Base-by-base conservation (phyloP, 176 grass and related monocot genomes). In the Avena atlantica region DNA sequence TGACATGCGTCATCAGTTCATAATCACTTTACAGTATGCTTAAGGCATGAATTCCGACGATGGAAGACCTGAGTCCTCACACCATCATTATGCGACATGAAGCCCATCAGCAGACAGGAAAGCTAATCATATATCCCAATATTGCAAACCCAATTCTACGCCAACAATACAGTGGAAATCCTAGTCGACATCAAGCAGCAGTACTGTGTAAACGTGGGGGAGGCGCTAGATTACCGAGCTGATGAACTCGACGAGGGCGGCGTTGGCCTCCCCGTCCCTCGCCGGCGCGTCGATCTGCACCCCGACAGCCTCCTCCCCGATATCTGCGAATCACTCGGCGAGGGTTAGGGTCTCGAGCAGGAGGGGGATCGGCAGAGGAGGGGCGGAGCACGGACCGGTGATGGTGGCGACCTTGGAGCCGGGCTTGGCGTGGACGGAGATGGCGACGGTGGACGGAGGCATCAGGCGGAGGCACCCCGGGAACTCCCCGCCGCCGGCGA, bases 241-340 rank as follows among this genome's bases (percentile, higher is more conserved):
- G 84, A 98, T 98, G 89, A 89, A 95, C 49, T 98, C 96, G 23
- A 98, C 63, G 8, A 98, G 88, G 27, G 96, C 96, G 19, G 96
- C 89, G 87, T 98, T 98, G 61, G 96, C 96, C 80, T 98, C 96
- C 10, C 96, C 96, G 13, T 98, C 96, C 70, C 93, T 94, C 0
- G 96, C 93, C 21, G 96, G 93, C 14, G 96, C 96, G 78, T 98
- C 96, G 84, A 98, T 98, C 86, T 95, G 93, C 55, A 98, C 93
- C 36, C 96, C 93, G 0, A 98, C 80, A 34, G 95, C 86, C 84
- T 95, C 96, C 42, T 95, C 96, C 53, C 93, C 88, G 77, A 98
- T 78, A 84, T 98, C 96, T 98, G 88, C 45, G 71, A 31, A 78
- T 36, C 12, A 27, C 6, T 16, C 51, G 58, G 23, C 10, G 23